Percentiles rank a stretch among this genome's conserved stretches.
Conservation (phyloP, 768 basidiomycete genomes). For the Rhodocollybia butyracea region DNA sequence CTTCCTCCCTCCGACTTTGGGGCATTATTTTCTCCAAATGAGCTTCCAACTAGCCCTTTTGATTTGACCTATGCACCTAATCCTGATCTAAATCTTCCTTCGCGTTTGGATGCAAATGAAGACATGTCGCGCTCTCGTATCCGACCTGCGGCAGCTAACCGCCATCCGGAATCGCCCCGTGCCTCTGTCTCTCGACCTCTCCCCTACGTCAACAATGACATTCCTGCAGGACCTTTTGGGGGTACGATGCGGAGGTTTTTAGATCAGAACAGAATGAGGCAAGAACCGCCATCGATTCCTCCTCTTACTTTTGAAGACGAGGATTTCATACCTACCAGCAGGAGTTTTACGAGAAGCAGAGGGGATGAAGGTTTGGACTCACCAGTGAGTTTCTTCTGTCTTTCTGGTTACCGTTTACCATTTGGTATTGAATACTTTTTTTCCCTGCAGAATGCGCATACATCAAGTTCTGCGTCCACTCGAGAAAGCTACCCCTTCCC, state of each 20-base stretch:
- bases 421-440: not conserved
- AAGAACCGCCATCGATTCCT: slow-evolving; percentile 29
- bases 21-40: not conserved
- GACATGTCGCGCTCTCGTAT: not conserved
- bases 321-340: not conserved
- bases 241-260: slow-evolving; percentile 39
- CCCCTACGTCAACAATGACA: too few species aligned
- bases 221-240: slow-evolving; percentile 45
- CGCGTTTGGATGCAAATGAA: not conserved
- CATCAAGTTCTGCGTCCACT: not conserved
- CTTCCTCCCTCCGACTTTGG: slow-evolving; percentile 23
- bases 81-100: not conserved
- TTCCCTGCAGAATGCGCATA: not conserved
- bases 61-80: too few species aligned
- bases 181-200: slow-evolving; percentile 12
- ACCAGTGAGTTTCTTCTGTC: slow-evolving; percentile 6
- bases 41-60: not conserved
- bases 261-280: slow-evolving; percentile 14
- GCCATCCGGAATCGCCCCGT: slow-evolving; percentile 5
- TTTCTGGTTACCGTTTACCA: not conserved
- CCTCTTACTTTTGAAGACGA: slow-evolving; percentile 35
- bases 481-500: not conserved
- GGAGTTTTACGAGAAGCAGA: not conserved
- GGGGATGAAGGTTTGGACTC: slow-evolving; percentile 3
- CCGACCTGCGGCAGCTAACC: not conserved